phyloP scores from a whole-genome alignment of 257 asterid genomes.

The Plantago major region DNA sequence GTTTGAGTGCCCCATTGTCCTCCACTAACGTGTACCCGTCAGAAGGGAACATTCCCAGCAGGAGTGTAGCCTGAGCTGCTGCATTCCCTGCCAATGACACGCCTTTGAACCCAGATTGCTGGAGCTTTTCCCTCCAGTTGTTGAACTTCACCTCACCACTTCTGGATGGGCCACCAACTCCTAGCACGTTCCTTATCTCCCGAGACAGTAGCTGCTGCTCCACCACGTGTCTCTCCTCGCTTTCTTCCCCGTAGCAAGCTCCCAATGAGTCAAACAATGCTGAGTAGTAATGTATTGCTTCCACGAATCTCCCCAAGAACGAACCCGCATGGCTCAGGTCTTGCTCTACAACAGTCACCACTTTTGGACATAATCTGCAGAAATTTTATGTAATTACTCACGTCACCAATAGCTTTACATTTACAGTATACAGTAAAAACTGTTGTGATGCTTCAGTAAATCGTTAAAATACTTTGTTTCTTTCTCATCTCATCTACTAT shows the following conservation, averaged over 20 bases:
- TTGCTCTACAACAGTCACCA: constrained; percentile 93
- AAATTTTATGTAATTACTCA: not conserved
- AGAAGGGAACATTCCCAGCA: constrained; percentile 92
- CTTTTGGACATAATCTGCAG: constrained; percentile 81
- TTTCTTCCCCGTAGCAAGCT: constrained; percentile 96
- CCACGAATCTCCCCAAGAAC: constrained; percentile 86
- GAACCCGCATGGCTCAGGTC: constrained; percentile 96
- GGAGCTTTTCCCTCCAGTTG: constrained; percentile 92
- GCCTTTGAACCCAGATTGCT: constrained; percentile 80
- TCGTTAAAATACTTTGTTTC: no score
- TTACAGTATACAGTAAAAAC: not conserved
- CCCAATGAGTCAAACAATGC: constrained; percentile 92
- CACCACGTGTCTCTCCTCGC: constrained; percentile 87
- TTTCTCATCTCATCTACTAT: no score
- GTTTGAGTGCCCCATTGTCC: constrained; percentile 88
- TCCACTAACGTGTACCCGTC: constrained; percentile 92
- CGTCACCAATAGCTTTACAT: not conserved
- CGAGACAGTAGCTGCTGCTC: constrained; percentile 87
- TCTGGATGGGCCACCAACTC: constrained; percentile 78
- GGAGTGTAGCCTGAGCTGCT: constrained; percentile 85
- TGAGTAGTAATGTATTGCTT: constrained; percentile 94
- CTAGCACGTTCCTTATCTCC: constrained; percentile 79
- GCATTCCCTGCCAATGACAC: constrained; percentile 87
- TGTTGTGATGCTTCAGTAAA: not conserved
- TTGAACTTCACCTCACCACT: constrained; percentile 68